A percentile compares a stretch with the other conserved stretches of the same genome.
Conservation (phyloP, 192 early-diverging fungal species). For the Entomortierella chlamydospora region DNA sequence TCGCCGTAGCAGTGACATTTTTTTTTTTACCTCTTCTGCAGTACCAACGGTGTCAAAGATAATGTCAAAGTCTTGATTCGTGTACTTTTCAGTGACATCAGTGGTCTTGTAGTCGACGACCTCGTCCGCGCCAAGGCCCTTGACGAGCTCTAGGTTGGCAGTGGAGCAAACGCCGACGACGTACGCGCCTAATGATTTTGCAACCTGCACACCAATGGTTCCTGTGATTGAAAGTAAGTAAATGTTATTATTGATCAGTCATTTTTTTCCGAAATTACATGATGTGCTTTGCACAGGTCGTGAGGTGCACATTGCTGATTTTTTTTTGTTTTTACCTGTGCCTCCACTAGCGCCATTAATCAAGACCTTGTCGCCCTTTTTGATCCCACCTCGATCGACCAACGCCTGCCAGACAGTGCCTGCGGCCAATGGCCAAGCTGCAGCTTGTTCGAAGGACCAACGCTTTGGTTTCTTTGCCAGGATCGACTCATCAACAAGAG, state of each 20-base stretch:
- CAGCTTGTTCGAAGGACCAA: constrained; percentile 37
- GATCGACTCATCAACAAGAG: constrained; percentile 13
- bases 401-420: constrained; percentile 34
- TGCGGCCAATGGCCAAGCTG: constrained; percentile 38
- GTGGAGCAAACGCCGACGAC: constrained; percentile 66
- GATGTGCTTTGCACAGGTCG: background rate
- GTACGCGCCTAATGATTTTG: constrained; percentile 63
- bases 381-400: constrained; percentile 18
- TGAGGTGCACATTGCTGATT: background rate
- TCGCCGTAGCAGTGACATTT: background rate
- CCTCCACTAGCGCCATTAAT: constrained; percentile 66
- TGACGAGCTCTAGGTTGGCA: constrained; percentile 60
- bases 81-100: constrained; percentile 37
- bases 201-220: constrained; percentile 61
- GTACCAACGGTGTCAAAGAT: constrained; percentile 60
- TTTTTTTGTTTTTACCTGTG: constrained; percentile 20
- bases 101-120: constrained; percentile 66
- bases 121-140: constrained; percentile 64
- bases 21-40: constrained; percentile 24
- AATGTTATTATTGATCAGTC: too few species aligned
- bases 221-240: too few species aligned
- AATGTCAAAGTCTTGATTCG: constrained; percentile 53
- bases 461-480: constrained; percentile 17
- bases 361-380: constrained; percentile 54
- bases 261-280: too few species aligned